A percentile compares a stretch with the other conserved stretches of the same genome.
These are phyloP conservation scores for Cladosporium cucumerinum DNA, from an alignment of 2,329 filamentous ascomycete genomes.

Conservation along the genomic window DNA sequence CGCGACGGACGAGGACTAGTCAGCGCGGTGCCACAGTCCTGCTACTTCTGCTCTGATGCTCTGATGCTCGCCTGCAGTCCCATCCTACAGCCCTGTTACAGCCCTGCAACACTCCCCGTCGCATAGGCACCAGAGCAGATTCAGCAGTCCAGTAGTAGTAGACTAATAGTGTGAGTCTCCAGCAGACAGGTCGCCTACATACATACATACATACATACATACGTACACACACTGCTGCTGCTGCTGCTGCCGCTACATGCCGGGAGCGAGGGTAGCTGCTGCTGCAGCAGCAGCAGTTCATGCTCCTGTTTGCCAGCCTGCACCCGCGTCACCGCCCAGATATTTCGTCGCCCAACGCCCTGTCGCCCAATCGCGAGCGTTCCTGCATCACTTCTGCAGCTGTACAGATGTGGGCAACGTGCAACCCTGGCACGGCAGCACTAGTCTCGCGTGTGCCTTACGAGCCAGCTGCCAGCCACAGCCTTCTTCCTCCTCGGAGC, in stretches of 20 bases:
- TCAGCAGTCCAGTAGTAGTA: not conserved
- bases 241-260: no score
- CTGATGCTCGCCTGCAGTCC: not conserved
- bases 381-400: conserved; percentile 10
- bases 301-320: not conserved
- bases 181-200: not conserved
- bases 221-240: not conserved
- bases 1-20: not conserved
- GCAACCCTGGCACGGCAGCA: not conserved
- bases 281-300: not conserved
- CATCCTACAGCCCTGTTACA: not conserved
- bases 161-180: not conserved
- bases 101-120: not conserved
- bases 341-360: conserved; percentile 1
- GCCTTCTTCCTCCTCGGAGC: not conserved
- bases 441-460: conserved; percentile 2
- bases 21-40: conserved; percentile 3
- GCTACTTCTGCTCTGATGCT: not conserved
- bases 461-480: not conserved
- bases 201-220: not conserved
- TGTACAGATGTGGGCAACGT: conserved; percentile 15
- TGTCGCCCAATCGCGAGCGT: not conserved
- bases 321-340: conserved; percentile 8
- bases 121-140: not conserved
- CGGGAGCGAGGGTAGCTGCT: no score